These are phyloP conservation scores for Cerioporus squamosus DNA, from an alignment of 1,284 basidiomycete species.

Conservation along the genomic window DNA sequence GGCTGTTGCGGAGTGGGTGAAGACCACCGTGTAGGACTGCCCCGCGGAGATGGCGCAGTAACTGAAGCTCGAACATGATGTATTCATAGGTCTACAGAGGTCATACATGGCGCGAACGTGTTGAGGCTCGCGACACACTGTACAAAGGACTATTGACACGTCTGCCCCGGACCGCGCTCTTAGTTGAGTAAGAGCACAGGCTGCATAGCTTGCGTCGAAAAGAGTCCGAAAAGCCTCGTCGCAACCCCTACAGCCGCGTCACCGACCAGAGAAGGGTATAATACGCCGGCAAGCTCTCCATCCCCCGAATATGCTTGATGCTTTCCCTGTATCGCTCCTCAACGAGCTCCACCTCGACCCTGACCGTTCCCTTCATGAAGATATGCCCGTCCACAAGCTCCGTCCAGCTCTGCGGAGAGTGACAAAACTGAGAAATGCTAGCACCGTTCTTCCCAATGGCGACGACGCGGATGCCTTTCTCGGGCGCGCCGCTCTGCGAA, in stretches of 20 bases:
- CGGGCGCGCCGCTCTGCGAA: conserved; percentile 25
- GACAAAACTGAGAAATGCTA: conserved; percentile 30
- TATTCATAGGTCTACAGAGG: too few species aligned
- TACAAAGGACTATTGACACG: too few species aligned
- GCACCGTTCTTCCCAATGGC: neutral
- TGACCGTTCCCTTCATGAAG: conserved; percentile 41
- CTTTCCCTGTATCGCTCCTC: too few species aligned
- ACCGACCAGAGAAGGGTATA: conserved; percentile 15
- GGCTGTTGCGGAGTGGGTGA: conserved; percentile 48
- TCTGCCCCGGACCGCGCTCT: too few species aligned
- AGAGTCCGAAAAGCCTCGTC: too few species aligned
- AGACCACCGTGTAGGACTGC: conserved; percentile 1
- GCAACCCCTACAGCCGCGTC: neutral
- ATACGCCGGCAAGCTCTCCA: conserved; percentile 9
- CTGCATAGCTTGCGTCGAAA: too few species aligned
- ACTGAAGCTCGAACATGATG: too few species aligned
- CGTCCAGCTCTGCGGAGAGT: conserved; percentile 44
- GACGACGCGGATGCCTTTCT: conserved; percentile 21
- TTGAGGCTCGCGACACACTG: too few species aligned
- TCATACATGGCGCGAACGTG: too few species aligned
- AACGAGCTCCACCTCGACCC: conserved; percentile 34
- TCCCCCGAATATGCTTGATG: too few species aligned
- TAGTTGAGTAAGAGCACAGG: too few species aligned
- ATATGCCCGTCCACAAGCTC: conserved; percentile 45
- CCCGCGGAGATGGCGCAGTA: too few species aligned